A percentile compares a stretch with the other conserved stretches of the same genome.
Evolutionary conservation across 2,329 filamentous ascomycete genomes (phyloP).

Genomic region (Neopestalotiopsis clavispora): DNA sequence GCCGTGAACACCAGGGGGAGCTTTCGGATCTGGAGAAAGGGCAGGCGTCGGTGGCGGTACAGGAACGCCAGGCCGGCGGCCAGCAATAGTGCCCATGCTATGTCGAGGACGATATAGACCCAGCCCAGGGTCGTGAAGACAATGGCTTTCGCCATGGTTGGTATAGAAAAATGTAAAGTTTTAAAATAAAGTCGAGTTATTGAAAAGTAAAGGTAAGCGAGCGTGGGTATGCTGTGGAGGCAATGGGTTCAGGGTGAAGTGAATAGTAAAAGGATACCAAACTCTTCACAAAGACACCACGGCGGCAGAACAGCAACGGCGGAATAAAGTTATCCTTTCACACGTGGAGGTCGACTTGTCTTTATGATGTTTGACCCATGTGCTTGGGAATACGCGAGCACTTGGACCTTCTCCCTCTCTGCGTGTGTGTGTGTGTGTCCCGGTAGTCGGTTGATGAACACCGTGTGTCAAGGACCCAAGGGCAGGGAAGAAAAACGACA

Average conservation of each 20-base stretch:
- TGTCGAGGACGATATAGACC: constrained; percentile 23
- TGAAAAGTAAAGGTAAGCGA: background rate
- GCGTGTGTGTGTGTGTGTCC: too few relatives aligned
- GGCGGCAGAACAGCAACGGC: background rate
- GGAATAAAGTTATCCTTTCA: constrained; percentile 9
- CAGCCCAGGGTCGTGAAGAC: constrained; percentile 22
- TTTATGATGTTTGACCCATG: background rate
- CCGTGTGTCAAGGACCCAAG: background rate
- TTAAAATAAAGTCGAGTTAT: too few relatives aligned
- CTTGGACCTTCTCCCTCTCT: too few relatives aligned
- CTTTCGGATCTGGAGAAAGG: constrained; percentile 37
- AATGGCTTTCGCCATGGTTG: constrained; percentile 8
- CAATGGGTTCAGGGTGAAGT: background rate
- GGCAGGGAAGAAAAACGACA: background rate
- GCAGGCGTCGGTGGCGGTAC: constrained; percentile 27
- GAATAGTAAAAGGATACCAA: background rate
- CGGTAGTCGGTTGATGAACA: background rate
- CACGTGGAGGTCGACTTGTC: background rate
- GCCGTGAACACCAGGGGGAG: constrained; percentile 31
- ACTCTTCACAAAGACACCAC: constrained; percentile 1
- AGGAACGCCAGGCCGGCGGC: constrained; percentile 29
- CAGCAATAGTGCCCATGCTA: constrained; percentile 28
- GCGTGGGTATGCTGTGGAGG: background rate
- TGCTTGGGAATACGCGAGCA: background rate
- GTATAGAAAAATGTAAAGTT: background rate